phyloP scores from a whole-genome alignment of 1,284 basidiomycete species.

The Takashimella koratensis region DNA sequence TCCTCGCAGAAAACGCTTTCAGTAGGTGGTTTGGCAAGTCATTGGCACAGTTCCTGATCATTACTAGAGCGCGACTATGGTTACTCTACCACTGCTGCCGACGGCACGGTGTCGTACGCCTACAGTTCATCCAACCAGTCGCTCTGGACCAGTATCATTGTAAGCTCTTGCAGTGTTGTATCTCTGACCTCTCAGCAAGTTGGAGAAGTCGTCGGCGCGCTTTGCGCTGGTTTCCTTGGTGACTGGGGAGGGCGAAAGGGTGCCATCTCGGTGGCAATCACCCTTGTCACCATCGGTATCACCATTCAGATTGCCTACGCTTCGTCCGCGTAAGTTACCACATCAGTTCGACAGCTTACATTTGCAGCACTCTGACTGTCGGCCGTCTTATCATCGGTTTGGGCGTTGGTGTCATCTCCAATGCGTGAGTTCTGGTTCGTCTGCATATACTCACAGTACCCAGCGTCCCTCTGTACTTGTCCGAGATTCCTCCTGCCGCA shows the following conservation, averaged over 20 bases:
- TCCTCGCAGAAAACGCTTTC: slow-evolving; percentile 18
- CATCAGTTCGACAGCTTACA: background rate
- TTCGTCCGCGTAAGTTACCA: slow-evolving; percentile 18
- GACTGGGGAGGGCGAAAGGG: slow-evolving; percentile 49
- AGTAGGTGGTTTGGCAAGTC: slow-evolving; percentile 34
- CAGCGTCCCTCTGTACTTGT: slow-evolving; percentile 48
- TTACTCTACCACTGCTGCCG: slow-evolving; percentile 16
- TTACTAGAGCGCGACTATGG: slow-evolving; percentile 8
- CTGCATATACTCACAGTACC: slow-evolving; percentile 5
- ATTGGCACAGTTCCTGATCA: too few species aligned
- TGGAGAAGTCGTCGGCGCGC: slow-evolving; percentile 50
- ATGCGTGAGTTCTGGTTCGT: slow-evolving; percentile 25
- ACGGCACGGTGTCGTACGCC: slow-evolving; percentile 4
- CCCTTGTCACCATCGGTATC: slow-evolving; percentile 45
- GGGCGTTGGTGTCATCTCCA: slow-evolving; percentile 50
- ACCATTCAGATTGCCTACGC: slow-evolving; percentile 48
- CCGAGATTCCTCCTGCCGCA: slow-evolving; percentile 50
- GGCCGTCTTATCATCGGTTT: slow-evolving; percentile 49
- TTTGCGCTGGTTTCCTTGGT: slow-evolving; percentile 48
- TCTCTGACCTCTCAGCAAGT: slow-evolving; percentile 32
- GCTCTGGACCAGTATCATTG: slow-evolving; percentile 47
- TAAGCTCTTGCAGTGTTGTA: background rate
- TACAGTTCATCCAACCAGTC: slow-evolving; percentile 25
- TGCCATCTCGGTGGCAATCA: slow-evolving; percentile 40
- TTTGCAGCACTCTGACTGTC: slow-evolving; percentile 44